phyloP scores from a whole-genome alignment of 1,139 yeast genomes.

The Meyerozyma carpophila region DNA sequence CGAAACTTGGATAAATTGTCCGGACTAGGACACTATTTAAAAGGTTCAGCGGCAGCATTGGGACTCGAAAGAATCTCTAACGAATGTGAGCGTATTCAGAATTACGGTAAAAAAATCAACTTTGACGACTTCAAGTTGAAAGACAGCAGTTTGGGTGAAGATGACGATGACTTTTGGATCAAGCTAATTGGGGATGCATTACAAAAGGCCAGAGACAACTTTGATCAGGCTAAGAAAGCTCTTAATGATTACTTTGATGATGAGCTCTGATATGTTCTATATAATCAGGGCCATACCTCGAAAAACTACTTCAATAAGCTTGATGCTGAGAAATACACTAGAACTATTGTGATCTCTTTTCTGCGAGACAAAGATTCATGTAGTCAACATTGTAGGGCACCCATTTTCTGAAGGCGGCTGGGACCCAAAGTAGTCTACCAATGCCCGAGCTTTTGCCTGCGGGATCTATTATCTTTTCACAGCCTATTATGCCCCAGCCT shows the following conservation, averaged over 20 bases:
- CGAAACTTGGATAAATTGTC: slow-evolving; percentile 59
- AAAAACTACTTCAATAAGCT: neutral
- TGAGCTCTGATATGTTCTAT: slow-evolving; percentile 23
- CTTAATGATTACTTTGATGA: slow-evolving; percentile 56
- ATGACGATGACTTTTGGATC: slow-evolving; percentile 43
- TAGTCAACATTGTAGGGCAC: slow-evolving; percentile 27
- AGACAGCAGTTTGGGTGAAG: slow-evolving; percentile 9
- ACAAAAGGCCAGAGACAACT: slow-evolving; percentile 52
- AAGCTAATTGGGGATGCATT: slow-evolving; percentile 50
- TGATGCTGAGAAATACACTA: neutral
- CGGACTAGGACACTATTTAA: slow-evolving; percentile 82
- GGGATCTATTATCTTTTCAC: slow-evolving; percentile 45
- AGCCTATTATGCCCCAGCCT: slow-evolving; percentile 39
- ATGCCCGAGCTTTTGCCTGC: slow-evolving; percentile 38
- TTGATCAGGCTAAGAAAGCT: slow-evolving; percentile 49
- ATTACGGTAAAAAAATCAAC: slow-evolving; percentile 60
- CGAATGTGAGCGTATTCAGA: slow-evolving; percentile 91
- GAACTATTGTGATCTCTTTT: slow-evolving; percentile 6
- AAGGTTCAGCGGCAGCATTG: slow-evolving; percentile 93
- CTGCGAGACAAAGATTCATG: slow-evolving; percentile 41
- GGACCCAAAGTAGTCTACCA: slow-evolving; percentile 44
- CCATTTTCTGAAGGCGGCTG: slow-evolving; percentile 20
- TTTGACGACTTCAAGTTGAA: slow-evolving; percentile 36
- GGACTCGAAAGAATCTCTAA: slow-evolving; percentile 78
- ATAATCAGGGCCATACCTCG: neutral